Evolutionary conservation across 441 rosid genomes (phyloP).

Genomic region (Syzygium malaccense): DNA sequence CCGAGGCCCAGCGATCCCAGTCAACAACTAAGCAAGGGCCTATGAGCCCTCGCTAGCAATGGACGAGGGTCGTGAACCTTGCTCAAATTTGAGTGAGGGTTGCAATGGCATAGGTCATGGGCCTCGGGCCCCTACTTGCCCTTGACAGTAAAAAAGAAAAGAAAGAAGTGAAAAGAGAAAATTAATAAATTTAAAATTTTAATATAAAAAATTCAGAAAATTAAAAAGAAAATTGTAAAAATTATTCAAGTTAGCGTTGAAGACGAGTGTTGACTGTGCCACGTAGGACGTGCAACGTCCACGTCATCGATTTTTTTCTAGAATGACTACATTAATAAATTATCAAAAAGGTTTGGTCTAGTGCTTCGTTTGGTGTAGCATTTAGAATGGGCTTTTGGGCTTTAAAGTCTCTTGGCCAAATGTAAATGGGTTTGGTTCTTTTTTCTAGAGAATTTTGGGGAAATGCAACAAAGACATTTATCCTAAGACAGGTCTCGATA

Average conservation of each 20-base stretch:
- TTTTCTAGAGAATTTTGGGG: no score
- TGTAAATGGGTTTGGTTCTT: no score
- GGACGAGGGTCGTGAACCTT: no score
- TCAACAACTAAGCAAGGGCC: no score
- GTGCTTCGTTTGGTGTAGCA: no score
- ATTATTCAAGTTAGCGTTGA: rapidly evolving
- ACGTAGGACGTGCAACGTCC: rapidly evolving
- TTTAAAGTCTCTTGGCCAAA: no score
- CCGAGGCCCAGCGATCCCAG: no score
- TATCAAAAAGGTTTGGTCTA: background rate
- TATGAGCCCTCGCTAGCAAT: no score
- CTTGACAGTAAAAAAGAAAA: background rate
- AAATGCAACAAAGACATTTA: no score
- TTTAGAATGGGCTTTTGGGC: no score
- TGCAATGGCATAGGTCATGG: rapidly evolving
- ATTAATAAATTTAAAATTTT: background rate
- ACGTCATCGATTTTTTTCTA: rapidly evolving
- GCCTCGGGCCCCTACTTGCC: rapidly evolving
- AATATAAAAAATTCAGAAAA: no score
- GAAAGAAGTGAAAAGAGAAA: rapidly evolving
- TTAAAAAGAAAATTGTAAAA: background rate
- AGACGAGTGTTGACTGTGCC: rapidly evolving
- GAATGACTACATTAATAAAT: rapidly evolving
- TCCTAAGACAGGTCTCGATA: no score
- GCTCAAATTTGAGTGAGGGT: background rate